A percentile compares a stretch with the other conserved stretches of the same genome.
Evolutionary conservation across 2,329 filamentous ascomycete genomes (phyloP).

Genomic region (Trichoderma endophyticum): DNA sequence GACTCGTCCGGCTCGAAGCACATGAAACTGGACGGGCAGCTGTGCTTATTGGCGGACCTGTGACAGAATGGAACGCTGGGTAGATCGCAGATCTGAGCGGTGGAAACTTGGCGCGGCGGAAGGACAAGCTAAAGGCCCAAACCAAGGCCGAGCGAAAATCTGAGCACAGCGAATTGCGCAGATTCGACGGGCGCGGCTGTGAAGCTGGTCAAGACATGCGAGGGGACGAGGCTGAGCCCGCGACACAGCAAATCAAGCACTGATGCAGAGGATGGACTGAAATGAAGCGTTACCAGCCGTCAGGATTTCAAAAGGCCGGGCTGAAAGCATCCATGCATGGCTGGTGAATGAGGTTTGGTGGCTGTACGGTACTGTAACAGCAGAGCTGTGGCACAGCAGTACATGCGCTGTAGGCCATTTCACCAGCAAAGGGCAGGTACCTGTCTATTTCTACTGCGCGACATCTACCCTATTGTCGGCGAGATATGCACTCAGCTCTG

Average conservation of each 20-base stretch:
- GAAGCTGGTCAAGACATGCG: slow-evolving; percentile 3
- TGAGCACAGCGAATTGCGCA: neutral
- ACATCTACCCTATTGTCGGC: neutral
- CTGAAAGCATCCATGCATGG: neutral
- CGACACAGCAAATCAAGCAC: neutral
- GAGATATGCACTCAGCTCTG: neutral
- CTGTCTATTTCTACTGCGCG: neutral
- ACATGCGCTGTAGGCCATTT: neutral
- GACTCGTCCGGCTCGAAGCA: slow-evolving; percentile 3
- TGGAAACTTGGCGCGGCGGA: slow-evolving; percentile 5
- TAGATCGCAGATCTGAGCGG: slow-evolving; percentile 15
- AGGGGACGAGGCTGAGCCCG: neutral
- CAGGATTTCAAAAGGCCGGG: neutral
- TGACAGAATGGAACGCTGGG: neutral
- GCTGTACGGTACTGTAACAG: neutral
- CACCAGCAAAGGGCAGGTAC: neutral
- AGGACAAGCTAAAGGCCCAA: neutral
- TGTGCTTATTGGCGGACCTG: neutral
- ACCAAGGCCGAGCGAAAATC: neutral
- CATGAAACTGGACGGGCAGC: neutral
- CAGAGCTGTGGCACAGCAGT: slow-evolving; percentile 11
- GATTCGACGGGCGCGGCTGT: neutral
- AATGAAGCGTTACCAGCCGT: neutral
- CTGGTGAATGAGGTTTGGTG: slow-evolving; percentile 1
- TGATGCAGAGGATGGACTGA: neutral